Base-by-base conservation (phyloP, 2,329 filamentous ascomycete genomes). In the Cladosporium halotolerans region DNA sequence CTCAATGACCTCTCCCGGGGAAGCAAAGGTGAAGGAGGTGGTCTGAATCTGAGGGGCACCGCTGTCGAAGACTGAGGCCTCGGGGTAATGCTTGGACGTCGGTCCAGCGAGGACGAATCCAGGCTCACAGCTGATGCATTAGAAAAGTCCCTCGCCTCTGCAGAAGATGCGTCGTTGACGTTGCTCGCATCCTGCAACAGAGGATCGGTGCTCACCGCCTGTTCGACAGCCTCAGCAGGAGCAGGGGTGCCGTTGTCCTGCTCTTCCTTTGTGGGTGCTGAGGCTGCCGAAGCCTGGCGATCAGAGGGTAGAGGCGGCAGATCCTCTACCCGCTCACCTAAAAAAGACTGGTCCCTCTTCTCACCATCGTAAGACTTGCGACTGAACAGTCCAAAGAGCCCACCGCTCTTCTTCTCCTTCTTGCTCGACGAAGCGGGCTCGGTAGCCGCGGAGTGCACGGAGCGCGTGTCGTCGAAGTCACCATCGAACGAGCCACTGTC, bases 321-420 rank as follows among this genome's bases (percentile, higher is more conserved):
- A 72, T 78, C 77, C 79, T 81, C 80, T 77, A 78, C 79, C 79
- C 79, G 74, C 72, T 74, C 73, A 66, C 68, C 80, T 84, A 83
- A 82, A 83, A 83, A 83, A 83, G 80, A 77, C 72, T 76, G 66
- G 49, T 71, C 65, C 54, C 71, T 46, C 42, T 52, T 52, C 43
- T 56, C 48, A 38, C 47, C 47, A 42, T 56, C 55, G 39, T 64
- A 67, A 2, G 73, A 73, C 62, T 73, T 77, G 58, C 72, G 70
- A 32, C 69, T 66, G 56, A 77, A 76, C 8, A 77, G 58, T 4
- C 74, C 72, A 46, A 76, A 71, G 7, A 78, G 51, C 10, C 74
- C 72, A 45, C 70, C 70, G 45, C 38, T 43, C 39, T 73, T 73
- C 58, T 73, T 71, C 56, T 74, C 74, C 47, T 73, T 72, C 56